Percentiles rank a stretch among this genome's conserved stretches.
Conservation (phyloP, 306 rosid species). For the Bauhinia variegata region DNA sequence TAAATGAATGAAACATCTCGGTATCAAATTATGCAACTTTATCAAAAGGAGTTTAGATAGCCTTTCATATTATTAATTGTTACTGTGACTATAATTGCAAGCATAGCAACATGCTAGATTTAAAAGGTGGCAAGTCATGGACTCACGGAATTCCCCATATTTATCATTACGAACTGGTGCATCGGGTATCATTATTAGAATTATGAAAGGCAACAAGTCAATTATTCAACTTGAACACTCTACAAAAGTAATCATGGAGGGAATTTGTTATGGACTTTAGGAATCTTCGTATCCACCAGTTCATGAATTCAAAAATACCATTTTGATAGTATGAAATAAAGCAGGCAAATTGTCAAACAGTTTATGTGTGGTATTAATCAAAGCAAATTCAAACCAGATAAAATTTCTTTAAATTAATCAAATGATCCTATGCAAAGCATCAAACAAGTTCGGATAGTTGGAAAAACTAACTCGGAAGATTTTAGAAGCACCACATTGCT, state of each 20-base stretch:
- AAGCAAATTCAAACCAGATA: background rate
- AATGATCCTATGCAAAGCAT: background rate
- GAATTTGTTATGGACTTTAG: background rate
- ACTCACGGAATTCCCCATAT: background rate
- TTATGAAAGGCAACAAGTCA: background rate
- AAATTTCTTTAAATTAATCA: background rate
- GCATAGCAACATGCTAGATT: background rate
- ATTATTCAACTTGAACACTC: background rate
- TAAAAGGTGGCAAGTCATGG: background rate
- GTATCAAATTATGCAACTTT: background rate
- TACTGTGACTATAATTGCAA: background rate
- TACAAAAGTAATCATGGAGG: conserved; percentile 18
- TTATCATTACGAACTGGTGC: background rate
- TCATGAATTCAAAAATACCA: conserved; percentile 10
- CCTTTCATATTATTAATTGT: background rate
- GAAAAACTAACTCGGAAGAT: background rate
- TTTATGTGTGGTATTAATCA: background rate
- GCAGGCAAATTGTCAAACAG: conserved; percentile 12
- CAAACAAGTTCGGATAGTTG: background rate
- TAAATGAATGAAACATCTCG: conserved; percentile 1
- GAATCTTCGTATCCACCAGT: conserved; percentile 3
- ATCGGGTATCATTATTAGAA: background rate
- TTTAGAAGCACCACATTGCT: too few species aligned
- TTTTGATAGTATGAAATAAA: background rate
- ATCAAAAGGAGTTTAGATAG: background rate